Evolutionary conservation across 2,329 filamentous ascomycete genomes (phyloP).

Genomic region (Aspergillus unguis): DNA sequence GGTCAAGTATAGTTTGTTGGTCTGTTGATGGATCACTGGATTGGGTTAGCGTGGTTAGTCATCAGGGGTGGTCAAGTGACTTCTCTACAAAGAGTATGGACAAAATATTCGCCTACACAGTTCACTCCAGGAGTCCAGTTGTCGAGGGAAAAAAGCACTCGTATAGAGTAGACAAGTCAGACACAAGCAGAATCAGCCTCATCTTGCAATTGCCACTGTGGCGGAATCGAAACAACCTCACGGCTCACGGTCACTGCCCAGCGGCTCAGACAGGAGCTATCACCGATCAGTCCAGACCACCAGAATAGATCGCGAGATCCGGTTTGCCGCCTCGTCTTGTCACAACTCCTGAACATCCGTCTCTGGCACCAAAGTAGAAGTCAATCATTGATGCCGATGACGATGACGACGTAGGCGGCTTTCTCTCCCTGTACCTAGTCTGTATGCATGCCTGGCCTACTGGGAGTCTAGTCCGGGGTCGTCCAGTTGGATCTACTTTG

Average conservation of each 20-base stretch:
- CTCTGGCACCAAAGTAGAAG: neutral
- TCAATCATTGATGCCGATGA: too few species aligned
- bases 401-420: too few species aligned
- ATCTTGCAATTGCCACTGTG: conserved; percentile 1
- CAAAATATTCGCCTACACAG: too few species aligned
- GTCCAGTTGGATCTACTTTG: conserved; percentile 8
- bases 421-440: too few species aligned
- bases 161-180: neutral
- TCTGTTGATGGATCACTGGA: neutral
- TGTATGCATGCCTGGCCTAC: too few species aligned
- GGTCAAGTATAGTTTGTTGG: neutral
- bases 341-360: neutral
- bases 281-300: neutral
- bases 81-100: too few species aligned
- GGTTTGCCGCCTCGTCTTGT: conserved; percentile 23
- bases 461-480: neutral
- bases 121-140: neutral
- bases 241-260: neutral
- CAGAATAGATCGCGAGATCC: conserved; percentile 8
- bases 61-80: conserved; percentile 8
- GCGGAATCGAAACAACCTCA: neutral
- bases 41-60: neutral
- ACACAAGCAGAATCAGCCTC: conserved; percentile 4
- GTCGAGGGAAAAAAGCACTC: neutral
- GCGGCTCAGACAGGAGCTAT: neutral